Base-by-base conservation (phyloP, 148 eudicot genomes). In the Chenopodium album region DNA sequence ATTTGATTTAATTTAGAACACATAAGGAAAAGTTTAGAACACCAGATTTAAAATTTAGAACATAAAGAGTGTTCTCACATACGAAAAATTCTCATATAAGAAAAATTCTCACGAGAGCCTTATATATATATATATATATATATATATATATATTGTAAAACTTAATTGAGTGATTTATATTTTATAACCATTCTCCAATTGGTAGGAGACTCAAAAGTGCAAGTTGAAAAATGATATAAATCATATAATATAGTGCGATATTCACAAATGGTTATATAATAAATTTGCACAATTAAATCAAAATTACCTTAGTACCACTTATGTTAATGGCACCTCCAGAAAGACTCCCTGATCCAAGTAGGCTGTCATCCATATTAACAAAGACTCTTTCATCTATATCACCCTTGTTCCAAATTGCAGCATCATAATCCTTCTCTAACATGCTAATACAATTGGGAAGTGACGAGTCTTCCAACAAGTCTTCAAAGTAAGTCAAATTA, bases 321-420 rank as follows among this genome's bases (percentile, higher is more conserved):
- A 89, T 79, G 87, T 83, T 89, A 67, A 92, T 80, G 47, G 91
- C 90, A 85, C 93, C 94, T 76, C 95, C 97, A 76, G 99, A 97
- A 75, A 94, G 89, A 89, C 97, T 94, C 80, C 94, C 95, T 37
- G 98, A 90, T 60, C 91, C 97, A 52, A 97, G 95, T 82, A 97
- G 84, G 85, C 93, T 92, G 80, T 94, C 98, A 64, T 92, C 97
- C 29, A 85, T 92, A 84, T 94, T 89, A 64, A 92, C 75, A 86
- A 94, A 94, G 64, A 97, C 86, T 87, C 91, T 92, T 87, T 94
- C 99, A 86, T 97, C 99, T 80, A 97, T 86, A 68, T 90, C 99
- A 83, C 89, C 91, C 81, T 89, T 92, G 69, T 86, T 82, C 66
- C 83, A 84, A 78, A 88, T 88, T 41, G 93, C 97, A 87, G 85